A percentile compares a stretch with the other conserved stretches of the same genome.
Conservation (phyloP, 768 basidiomycete species). For the Psilocybe sp. region DNA sequence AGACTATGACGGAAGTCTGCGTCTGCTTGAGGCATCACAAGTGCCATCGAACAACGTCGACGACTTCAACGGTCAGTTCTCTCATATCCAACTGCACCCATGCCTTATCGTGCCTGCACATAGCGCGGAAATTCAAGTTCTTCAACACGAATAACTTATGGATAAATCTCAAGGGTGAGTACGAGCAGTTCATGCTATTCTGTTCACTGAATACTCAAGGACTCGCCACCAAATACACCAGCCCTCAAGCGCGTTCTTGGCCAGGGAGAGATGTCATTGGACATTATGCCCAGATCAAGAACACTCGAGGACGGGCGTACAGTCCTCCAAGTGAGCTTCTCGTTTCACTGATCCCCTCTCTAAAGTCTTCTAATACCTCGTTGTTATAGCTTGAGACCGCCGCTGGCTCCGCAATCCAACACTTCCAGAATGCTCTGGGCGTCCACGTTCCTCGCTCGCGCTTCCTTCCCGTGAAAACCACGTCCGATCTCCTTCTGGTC, state of each 20-base stretch:
- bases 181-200: not conserved
- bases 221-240: constrained; percentile 28
- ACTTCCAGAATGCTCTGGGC: constrained; percentile 86
- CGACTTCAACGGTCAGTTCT: constrained; percentile 59
- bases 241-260: constrained; percentile 90
- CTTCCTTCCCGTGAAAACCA: constrained; percentile 88
- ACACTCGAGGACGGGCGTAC: constrained; percentile 79
- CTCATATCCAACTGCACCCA: too few species aligned
- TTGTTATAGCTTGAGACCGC: constrained; percentile 83
- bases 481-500: constrained; percentile 84
- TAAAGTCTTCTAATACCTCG: not conserved
- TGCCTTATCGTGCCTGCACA: too few species aligned
- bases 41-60: constrained; percentile 79
- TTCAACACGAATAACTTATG: constrained; percentile 85
- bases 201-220: not conserved
- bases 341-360: not conserved
- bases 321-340: constrained; percentile 32
- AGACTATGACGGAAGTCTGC: constrained; percentile 73
- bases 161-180: constrained; percentile 69
- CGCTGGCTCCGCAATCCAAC: constrained; percentile 89
- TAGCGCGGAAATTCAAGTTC: constrained; percentile 86
- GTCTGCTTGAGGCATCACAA: constrained; percentile 80
- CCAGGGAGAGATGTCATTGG: constrained; percentile 77
- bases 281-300: constrained; percentile 92
- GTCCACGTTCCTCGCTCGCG: constrained; percentile 92